These are phyloP conservation scores for Albugo laibachii DNA, from an alignment of 352 stramenopile genomes.

Conservation along the genomic window DNA sequence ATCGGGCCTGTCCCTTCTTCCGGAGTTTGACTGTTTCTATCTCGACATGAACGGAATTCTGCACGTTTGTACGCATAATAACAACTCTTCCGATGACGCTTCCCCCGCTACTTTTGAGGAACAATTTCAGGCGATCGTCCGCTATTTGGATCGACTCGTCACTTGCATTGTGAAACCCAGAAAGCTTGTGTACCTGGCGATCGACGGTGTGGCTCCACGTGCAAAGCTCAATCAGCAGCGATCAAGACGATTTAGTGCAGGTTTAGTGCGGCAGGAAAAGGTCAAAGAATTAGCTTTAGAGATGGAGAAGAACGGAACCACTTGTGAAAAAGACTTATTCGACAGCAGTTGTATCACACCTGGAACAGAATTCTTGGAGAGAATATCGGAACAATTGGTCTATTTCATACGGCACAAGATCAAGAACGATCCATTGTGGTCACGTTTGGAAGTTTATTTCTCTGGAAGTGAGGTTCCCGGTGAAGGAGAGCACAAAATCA, in stretches of 20 bases:
- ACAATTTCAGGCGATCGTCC: constrained; percentile 86
- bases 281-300: constrained; percentile 60
- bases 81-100: constrained; percentile 60
- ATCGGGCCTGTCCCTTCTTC: constrained; percentile 91
- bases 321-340: constrained; percentile 54
- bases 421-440: constrained; percentile 89
- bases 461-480: constrained; percentile 94
- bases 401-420: constrained; percentile 95
- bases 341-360: constrained; percentile 99
- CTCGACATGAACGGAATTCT: constrained; percentile 99
- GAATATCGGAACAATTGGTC: constrained; percentile 76
- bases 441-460: constrained; percentile 92
- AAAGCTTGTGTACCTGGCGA: constrained; percentile 95
- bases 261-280: constrained; percentile 48
- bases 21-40: constrained; percentile 98
- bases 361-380: constrained; percentile 97
- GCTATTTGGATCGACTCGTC: constrained; percentile 88
- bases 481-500: constrained; percentile 99
- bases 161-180: constrained; percentile 94
- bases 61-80: constrained; percentile 96
- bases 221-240: constrained; percentile 99
- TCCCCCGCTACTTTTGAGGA: constrained; percentile 80
- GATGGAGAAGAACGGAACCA: constrained; percentile 47
- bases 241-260: constrained; percentile 85
- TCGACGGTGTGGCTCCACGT: constrained; percentile 95